Evolutionary conservation across 768 basidiomycete genomes (phyloP).

Genomic region (Termitomyces sp.): DNA sequence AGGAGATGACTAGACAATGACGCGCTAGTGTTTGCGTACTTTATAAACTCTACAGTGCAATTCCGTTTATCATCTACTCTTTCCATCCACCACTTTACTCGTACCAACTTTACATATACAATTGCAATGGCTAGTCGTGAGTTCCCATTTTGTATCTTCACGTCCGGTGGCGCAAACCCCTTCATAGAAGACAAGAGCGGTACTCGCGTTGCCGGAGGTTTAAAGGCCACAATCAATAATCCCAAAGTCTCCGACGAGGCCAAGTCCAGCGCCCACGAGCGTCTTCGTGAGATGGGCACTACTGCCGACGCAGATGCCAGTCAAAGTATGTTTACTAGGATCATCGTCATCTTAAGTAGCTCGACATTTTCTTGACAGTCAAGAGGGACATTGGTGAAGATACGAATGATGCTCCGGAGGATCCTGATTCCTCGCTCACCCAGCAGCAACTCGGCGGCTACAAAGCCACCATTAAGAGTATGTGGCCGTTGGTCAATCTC

Average conservation of each 20-base stretch:
- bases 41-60: too few species aligned
- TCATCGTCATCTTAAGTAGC: not conserved
- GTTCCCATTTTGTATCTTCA: too few species aligned
- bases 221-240: conserved; percentile 55
- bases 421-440: not conserved
- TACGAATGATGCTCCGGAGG: not conserved
- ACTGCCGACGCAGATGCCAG: conserved; percentile 1
- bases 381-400: not conserved
- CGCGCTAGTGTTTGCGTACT: not conserved
- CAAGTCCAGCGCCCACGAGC: conserved; percentile 39
- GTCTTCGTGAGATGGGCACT: conserved; percentile 31
- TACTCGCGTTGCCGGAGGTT: conserved; percentile 32
- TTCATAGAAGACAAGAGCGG: not conserved
- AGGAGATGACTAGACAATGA: not conserved
- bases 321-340: not conserved
- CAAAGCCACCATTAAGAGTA: conserved; percentile 24
- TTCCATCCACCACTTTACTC: too few species aligned
- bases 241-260: conserved; percentile 52
- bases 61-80: too few species aligned
- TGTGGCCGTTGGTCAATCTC: not conserved
- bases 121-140: not conserved
- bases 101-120: not conserved
- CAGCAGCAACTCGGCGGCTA: conserved; percentile 19
- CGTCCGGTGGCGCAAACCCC: too few species aligned
- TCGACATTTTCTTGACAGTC: not conserved